Conservation (phyloP, 768 basidiomycete genomes). For the Jaapia argillacea region DNA sequence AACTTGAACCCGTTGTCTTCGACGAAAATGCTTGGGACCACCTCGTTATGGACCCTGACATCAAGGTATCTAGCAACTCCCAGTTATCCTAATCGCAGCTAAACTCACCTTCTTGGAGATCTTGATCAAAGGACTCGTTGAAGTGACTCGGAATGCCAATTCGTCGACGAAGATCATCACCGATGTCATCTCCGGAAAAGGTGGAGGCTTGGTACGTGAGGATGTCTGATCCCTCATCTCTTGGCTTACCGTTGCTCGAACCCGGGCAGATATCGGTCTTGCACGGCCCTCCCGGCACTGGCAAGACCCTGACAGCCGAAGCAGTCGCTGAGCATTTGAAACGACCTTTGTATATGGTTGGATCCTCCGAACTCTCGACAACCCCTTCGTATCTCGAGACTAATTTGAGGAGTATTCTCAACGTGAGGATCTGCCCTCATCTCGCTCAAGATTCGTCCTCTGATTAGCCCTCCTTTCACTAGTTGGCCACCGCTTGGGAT, state of each 20-base stretch:
- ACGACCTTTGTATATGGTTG: constrained; percentile 41
- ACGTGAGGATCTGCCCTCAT: constrained; percentile 6
- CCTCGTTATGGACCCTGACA: not conserved
- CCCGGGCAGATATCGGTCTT: constrained; percentile 14
- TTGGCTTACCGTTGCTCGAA: not conserved
- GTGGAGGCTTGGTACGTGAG: not conserved
- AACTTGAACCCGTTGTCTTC: not conserved
- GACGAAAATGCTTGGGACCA: not conserved
- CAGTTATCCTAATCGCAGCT: not conserved
- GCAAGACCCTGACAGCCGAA: constrained; percentile 52
- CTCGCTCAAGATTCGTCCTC: not conserved
- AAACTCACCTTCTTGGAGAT: too few relatives aligned
- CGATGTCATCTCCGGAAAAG: not conserved
- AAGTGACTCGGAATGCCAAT: constrained; percentile 14
- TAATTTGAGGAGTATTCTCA: constrained; percentile 20
- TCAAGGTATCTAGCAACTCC: not conserved
- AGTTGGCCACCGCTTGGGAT: constrained; percentile 15
- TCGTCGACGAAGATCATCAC: constrained; percentile 10
- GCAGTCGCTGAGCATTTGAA: constrained; percentile 47
- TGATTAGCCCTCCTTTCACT: constrained; percentile 3
- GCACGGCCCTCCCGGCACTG: constrained; percentile 15
- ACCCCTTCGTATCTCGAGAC: constrained; percentile 31
- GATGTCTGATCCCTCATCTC: not conserved
- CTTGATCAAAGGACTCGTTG: constrained; percentile 16
- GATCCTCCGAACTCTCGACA: constrained; percentile 45